Evolutionary conservation across 345 rosid species (phyloP).

Genomic region (Boechera divaricarpa): DNA sequence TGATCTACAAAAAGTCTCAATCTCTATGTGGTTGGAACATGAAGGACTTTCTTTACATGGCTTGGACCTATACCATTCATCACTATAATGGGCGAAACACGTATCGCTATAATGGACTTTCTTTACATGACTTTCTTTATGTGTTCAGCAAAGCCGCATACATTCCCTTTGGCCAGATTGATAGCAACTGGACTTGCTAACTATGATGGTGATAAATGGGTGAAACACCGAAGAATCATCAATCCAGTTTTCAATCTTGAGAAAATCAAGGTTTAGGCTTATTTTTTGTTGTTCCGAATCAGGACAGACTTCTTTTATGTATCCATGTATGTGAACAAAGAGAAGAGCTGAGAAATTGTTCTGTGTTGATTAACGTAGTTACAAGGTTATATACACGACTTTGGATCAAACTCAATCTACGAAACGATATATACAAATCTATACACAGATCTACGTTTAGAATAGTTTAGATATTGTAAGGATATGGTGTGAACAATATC

Average conservation of each 20-base stretch:
- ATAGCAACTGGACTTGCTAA: not conserved
- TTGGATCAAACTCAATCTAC: too few species aligned
- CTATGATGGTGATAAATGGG: conserved; percentile 5
- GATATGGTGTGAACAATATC: too few species aligned
- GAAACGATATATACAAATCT: too few species aligned
- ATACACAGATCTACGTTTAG: too few species aligned
- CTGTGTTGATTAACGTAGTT: too few species aligned
- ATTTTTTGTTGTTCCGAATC: not conserved
- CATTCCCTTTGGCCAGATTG: not conserved
- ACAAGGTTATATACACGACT: too few species aligned
- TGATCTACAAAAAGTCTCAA: not conserved
- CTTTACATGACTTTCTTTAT: too few species aligned
- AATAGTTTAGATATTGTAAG: too few species aligned
- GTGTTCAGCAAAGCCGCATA: not conserved
- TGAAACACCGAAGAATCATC: conserved; percentile 8
- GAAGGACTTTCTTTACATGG: conserved; percentile 4
- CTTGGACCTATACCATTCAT: not conserved
- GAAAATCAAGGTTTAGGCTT: not conserved
- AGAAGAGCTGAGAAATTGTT: too few species aligned
- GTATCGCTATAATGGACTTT: too few species aligned
- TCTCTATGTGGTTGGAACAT: not conserved
- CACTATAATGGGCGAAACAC: not conserved
- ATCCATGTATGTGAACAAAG: too few species aligned
- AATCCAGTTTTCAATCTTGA: not conserved
- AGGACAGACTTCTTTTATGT: not conserved